A percentile compares a stretch with the other conserved stretches of the same genome.
Evolutionary conservation across 257 asterid species (phyloP).

Genomic region (Solanum boliviense): DNA sequence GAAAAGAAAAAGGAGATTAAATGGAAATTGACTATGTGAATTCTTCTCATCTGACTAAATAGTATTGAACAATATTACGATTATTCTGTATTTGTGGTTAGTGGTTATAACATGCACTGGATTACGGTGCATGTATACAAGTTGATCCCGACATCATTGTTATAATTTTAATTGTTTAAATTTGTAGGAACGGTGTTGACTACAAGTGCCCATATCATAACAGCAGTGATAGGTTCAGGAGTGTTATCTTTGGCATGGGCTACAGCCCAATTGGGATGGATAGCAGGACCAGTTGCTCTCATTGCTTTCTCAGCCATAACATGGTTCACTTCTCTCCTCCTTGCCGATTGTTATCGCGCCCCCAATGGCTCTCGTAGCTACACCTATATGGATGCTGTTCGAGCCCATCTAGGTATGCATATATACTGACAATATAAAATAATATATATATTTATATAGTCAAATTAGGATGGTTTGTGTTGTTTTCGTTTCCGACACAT

Average conservation of each 20-base stretch:
- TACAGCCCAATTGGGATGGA: constrained; percentile 63
- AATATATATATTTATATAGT: neutral
- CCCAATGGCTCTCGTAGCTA: constrained; percentile 38
- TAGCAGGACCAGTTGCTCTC: constrained; percentile 54
- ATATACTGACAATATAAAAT: neutral
- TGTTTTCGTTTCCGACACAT: neutral
- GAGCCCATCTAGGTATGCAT: constrained; percentile 31
- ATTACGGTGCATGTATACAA: neutral
- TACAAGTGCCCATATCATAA: constrained; percentile 54
- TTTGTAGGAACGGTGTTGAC: constrained; percentile 38
- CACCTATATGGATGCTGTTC: constrained; percentile 42
- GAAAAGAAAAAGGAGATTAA: neutral
- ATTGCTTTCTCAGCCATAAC: constrained; percentile 38
- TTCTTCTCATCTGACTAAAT: neutral
- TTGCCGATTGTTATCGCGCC: constrained; percentile 52
- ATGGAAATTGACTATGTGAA: neutral
- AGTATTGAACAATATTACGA: neutral
- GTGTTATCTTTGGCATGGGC: constrained; percentile 83
- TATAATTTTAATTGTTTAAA: neutral
- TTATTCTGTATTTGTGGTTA: neutral
- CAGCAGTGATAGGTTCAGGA: constrained; percentile 73
- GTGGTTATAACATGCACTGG: neutral
- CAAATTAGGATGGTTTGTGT: neutral
- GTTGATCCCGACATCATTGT: neutral
- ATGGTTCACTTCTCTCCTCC: constrained; percentile 39